Evolutionary conservation across 257 asterid species (phyloP), one percentile per base, ranked within the genome.

Genomic region (Marsdenia floribunda): DNA sequence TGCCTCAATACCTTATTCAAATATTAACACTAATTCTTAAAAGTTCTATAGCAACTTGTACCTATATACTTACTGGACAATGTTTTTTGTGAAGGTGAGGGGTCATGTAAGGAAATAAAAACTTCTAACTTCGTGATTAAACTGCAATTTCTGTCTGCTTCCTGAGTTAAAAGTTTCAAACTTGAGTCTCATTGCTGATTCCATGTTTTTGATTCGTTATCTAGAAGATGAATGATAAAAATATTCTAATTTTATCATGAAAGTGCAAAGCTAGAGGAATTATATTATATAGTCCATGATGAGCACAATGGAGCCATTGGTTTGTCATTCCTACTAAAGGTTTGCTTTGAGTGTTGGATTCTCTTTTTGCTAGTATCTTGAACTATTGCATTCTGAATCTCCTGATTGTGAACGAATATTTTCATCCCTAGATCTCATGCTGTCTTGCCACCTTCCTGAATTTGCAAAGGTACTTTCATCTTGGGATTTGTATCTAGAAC

Each of bases 371-470:
- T 57, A 14, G 5, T 77, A 53, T 33, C 47, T 60, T 72, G 80
- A 38, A 71, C 76, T 71, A 18, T 52, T 33, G 54, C 74, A 68
- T 71, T 72, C 80, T 14, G 61, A 75, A 42, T 77, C 72, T 46
- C 78, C 59, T 61, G 73, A 75, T 44, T 67, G 66, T 49, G 75
- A 72, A 49, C 74, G 67, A 15, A n/a, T 67, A 75, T 64, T 66
- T 57, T 29, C 70, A 37, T 54, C 47, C 73, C 77, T 73, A 72
- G 65, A 49, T 49, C 33, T 72, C 29, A 21, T 14, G 46, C 38
- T 82, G 58, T 57, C 60, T 73, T 76, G 64, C 16, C 40, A 72
- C 61, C 5, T 24, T 67, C 75, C 73, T 74, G 66, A 60, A 70
- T 77, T 68, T 46, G 35, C n/a, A 55, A 42, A 40, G 6, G 53